Percentiles rank a stretch among this genome's conserved stretches.
phyloP scores from a whole-genome alignment of 2,329 filamentous ascomycete species.

The Aspergillus sp. region DNA sequence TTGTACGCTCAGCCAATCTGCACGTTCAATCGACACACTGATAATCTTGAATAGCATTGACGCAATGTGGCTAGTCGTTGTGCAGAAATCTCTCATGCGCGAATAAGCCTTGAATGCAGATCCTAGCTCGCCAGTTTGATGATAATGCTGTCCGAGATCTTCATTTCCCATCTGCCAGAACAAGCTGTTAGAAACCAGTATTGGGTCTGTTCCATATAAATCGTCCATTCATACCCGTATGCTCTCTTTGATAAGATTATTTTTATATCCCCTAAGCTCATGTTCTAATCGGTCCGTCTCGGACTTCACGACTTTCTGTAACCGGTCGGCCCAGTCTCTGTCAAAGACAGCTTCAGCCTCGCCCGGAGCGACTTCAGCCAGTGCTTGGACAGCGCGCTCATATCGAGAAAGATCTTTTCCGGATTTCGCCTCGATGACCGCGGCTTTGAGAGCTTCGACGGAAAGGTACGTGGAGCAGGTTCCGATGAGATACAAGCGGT shows the following conservation, averaged over 20 bases:
- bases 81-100: constrained; percentile 90
- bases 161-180: constrained; percentile 82
- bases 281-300: constrained; percentile 78
- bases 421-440: constrained; percentile 74
- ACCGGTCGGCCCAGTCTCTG: constrained; percentile 73
- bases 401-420: constrained; percentile 77
- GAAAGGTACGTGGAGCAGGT: constrained; percentile 75
- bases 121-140: constrained; percentile 73
- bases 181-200: constrained; percentile 13
- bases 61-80: constrained; percentile 78
- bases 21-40: constrained; percentile 73
- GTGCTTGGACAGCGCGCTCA: constrained; percentile 66
- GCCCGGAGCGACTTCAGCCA: constrained; percentile 66
- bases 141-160: constrained; percentile 83
- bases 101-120: constrained; percentile 77
- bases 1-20: constrained; percentile 74
- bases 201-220: background rate
- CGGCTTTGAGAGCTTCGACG: constrained; percentile 78
- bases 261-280: constrained; percentile 91
- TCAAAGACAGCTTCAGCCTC: constrained; percentile 73
- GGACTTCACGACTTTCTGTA: constrained; percentile 66
- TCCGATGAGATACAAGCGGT: constrained; percentile 82
- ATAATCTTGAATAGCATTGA: constrained; percentile 82
- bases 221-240: constrained; percentile 68
- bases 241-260: constrained; percentile 96